A percentile compares a stretch with the other conserved stretches of the same genome.
phyloP scores from a whole-genome alignment of 108 stramenopile species.

The Cylindrotheca closterium region DNA sequence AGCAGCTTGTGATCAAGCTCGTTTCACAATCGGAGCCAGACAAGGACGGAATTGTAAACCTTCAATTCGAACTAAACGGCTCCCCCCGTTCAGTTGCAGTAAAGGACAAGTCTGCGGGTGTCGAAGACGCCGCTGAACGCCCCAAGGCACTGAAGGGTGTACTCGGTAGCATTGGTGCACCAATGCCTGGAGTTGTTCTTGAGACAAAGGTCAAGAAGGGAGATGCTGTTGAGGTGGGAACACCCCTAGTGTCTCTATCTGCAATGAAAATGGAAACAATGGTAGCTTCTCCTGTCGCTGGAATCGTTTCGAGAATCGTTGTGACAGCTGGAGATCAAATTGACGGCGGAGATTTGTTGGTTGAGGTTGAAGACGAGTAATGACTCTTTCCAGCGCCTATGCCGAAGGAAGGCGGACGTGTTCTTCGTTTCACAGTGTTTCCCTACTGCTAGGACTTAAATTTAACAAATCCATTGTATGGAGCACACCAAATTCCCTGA shows the following conservation, averaged over 20 bases:
- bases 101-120: slow-evolving; percentile 58
- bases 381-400: no score
- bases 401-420: not conserved
- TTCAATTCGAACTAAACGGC: slow-evolving; percentile 95
- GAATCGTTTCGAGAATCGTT: slow-evolving; percentile 71
- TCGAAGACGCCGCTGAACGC: slow-evolving; percentile 31
- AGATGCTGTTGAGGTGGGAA: slow-evolving; percentile 87
- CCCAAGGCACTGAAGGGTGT: slow-evolving; percentile 69
- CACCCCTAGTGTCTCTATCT: slow-evolving; percentile 80
- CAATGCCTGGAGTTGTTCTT: slow-evolving; percentile 95
- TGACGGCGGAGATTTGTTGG: slow-evolving; percentile 85
- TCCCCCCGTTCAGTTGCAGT: slow-evolving; percentile 75
- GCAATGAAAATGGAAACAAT: slow-evolving; percentile 99
- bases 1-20: slow-evolving; percentile 83
- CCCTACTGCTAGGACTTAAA: slow-evolving; percentile 9
- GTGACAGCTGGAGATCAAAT: slow-evolving; percentile 90
- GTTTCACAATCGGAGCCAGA: slow-evolving; percentile 61
- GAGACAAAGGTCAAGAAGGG: slow-evolving; percentile 88
- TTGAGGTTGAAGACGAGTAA: slow-evolving; percentile 79
- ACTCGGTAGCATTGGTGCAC: slow-evolving; percentile 81
- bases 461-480: slow-evolving; percentile 83
- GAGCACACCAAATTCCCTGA: slow-evolving; percentile 85
- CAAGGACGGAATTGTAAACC: slow-evolving; percentile 72
- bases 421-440: not conserved
- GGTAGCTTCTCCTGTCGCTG: slow-evolving; percentile 78